Conservation (phyloP, 352 stramenopile genomes). For the Globisporangium cederbergense region DNA sequence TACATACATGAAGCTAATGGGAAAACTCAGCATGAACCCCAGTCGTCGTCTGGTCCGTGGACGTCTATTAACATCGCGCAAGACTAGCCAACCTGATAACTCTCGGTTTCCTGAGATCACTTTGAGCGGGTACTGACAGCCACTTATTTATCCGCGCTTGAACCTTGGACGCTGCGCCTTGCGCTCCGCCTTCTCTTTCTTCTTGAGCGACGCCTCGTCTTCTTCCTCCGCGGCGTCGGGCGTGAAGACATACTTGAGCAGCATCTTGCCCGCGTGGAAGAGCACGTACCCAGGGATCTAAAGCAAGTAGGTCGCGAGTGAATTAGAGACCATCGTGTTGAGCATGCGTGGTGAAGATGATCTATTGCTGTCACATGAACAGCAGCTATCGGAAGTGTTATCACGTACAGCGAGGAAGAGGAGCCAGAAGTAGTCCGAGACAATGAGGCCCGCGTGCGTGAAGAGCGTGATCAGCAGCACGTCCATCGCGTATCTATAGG, state of each 20-base stretch:
- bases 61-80: neutral
- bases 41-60: neutral
- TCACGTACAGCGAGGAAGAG: constrained; percentile 65
- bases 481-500: constrained; percentile 74
- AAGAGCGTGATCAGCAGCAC: constrained; percentile 80
- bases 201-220: constrained; percentile 56
- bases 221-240: constrained; percentile 47
- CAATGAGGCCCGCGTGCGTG: constrained; percentile 66
- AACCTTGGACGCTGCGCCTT: constrained; percentile 56
- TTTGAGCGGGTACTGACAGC: neutral
- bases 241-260: constrained; percentile 85
- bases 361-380: neutral
- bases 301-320: neutral
- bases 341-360: neutral
- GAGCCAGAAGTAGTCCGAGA: constrained; percentile 89
- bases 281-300: constrained; percentile 78
- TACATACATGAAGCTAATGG: neutral
- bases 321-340: neutral
- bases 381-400: neutral
- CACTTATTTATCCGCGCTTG: constrained; percentile 39
- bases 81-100: neutral
- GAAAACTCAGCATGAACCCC: neutral
- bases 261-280: constrained; percentile 71
- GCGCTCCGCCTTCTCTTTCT: constrained; percentile 76
- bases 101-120: neutral